phyloP scores from a whole-genome alignment of 169 alveolate species.

The Babesia bigemina region DNA sequence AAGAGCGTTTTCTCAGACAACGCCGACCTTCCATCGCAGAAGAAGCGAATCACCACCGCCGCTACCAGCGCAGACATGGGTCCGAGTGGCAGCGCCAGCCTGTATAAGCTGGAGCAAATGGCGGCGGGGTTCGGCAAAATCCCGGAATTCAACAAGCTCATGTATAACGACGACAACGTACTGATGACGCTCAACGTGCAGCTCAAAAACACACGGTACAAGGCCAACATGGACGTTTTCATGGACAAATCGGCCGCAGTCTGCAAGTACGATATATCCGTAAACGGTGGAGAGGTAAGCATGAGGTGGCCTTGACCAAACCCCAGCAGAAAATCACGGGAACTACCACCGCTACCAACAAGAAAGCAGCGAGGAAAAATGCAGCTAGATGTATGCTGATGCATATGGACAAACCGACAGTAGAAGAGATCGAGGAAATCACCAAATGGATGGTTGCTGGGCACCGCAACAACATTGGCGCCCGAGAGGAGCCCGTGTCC shows the following conservation, averaged over 20 bases:
- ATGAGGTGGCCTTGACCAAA: background rate
- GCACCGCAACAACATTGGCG: conserved; percentile 28
- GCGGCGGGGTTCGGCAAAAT: conserved; percentile 33
- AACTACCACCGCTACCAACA: conserved; percentile 28
- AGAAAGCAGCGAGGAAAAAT: conserved; percentile 48
- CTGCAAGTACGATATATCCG: conserved; percentile 31
- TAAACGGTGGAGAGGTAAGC: conserved; percentile 45
- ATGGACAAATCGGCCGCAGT: conserved; percentile 32
- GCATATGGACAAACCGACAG: conserved; percentile 24
- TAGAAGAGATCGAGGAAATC: conserved; percentile 44
- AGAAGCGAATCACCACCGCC: background rate
- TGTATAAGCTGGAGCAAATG: conserved; percentile 7
- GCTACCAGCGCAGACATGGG: background rate
- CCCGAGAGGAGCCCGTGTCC: conserved; percentile 12
- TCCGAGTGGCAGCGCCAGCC: background rate
- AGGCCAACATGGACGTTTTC: conserved; percentile 25
- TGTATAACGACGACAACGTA: conserved; percentile 59
- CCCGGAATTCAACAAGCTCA: conserved; percentile 49
- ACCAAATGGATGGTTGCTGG: conserved; percentile 64
- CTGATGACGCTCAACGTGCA: conserved; percentile 40
- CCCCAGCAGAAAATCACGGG: conserved; percentile 36
- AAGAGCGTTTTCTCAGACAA: background rate
- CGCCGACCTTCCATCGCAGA: conserved; percentile 13
- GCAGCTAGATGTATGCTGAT: conserved; percentile 54
- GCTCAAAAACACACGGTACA: conserved; percentile 26